phyloP scores from a whole-genome alignment of 345 rosid genomes.

The Citrus inodora region DNA sequence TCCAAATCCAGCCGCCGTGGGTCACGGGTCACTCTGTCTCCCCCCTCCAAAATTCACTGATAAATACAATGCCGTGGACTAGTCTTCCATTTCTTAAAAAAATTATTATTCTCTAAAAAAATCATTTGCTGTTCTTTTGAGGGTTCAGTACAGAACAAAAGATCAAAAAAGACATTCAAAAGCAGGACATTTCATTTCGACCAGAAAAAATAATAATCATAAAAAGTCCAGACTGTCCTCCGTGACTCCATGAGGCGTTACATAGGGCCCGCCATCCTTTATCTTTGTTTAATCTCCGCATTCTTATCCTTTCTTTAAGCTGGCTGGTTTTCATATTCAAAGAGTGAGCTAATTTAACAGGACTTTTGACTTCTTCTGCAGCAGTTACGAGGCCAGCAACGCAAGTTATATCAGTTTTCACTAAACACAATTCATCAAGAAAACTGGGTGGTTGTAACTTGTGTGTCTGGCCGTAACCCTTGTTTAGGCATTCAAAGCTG shows the following conservation, averaged over 20 bases:
- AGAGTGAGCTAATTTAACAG: background rate
- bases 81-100: too few relatives aligned
- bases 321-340: too few relatives aligned
- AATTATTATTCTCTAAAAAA: too few relatives aligned
- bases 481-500: slow-evolving; percentile 35
- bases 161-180: background rate
- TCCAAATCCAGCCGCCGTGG: too few relatives aligned
- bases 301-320: too few relatives aligned
- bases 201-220: background rate
- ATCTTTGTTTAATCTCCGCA: too few relatives aligned
- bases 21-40: too few relatives aligned
- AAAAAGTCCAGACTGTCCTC: slow-evolving; percentile 10
- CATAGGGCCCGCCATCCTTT: background rate
- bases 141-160: too few relatives aligned
- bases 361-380: slow-evolving; percentile 12
- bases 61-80: too few relatives aligned
- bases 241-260: slow-evolving; percentile 4
- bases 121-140: too few relatives aligned
- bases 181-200: background rate
- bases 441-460: slow-evolving; percentile 11
- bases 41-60: background rate
- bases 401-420: slow-evolving; percentile 32
- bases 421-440: slow-evolving; percentile 23
- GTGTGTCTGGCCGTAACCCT: slow-evolving; percentile 27
- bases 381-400: background rate